Evolutionary conservation across 2,329 filamentous ascomycete genomes (phyloP), one percentile per base, ranked within the genome.

Genomic region (Xylariaceae sp.): DNA sequence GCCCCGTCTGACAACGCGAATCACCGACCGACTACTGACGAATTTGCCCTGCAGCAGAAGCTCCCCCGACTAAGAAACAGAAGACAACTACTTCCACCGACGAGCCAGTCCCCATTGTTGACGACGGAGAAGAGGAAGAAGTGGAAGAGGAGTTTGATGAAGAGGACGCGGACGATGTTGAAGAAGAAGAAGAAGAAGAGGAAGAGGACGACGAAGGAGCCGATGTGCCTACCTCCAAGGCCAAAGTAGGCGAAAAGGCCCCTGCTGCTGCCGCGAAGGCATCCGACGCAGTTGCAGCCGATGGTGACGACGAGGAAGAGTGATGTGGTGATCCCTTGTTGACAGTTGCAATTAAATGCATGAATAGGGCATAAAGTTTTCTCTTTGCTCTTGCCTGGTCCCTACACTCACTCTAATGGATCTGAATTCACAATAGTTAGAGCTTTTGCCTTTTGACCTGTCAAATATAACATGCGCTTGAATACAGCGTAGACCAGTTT

Each of bases 1-100:
- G 31, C 12, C n/a, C 39, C 22, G 12, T 33, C 11, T 14, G 17
- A 31, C 44, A 36, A 19, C 7, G 12, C 33, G 12, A 15, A 10
- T 14, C 33, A 12, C 9, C 33, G 15, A 36, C 12, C 5, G 33
- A 12, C 33, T 49, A 45, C 51, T 56, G 40, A 58, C 53, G 45
- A 11, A 19, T 11, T 46, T 47, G 47, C 36, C 2, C 30, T 52
- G 19, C 50, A 55, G 53, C 54, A n/a, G 48, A 62, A 49, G 60
- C 60, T 48, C 64, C 61, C 39, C 64, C 64, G 1, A 62, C 60
- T 48, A 67, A 67, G 51, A 67, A 65, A 50, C 55, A 60, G 48
- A 67, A 67, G 57, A 67, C 62, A 3, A 46, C 51, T 22, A 48
- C 48, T 39, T 57, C 55, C 44, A 39, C 58, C 11, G 47, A 42